phyloP scores from a whole-genome alignment of 1,284 basidiomycete genomes.

The Peniophora sp. region DNA sequence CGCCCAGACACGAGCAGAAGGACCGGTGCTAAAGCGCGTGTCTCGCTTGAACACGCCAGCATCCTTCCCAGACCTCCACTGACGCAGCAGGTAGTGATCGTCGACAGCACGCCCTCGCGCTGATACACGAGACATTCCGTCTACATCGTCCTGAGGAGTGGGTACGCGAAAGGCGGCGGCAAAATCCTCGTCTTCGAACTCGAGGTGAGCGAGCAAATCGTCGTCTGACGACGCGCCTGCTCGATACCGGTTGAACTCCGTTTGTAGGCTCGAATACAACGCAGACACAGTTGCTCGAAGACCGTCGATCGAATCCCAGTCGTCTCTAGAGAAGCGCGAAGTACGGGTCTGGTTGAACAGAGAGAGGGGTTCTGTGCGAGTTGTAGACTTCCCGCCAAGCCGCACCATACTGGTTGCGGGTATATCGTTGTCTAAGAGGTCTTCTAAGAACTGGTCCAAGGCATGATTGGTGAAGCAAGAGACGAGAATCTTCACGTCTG shows the following conservation, averaged over 20 bases:
- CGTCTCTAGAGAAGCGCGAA: background rate
- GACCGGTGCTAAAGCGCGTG: conserved; percentile 15
- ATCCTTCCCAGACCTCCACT: conserved; percentile 35
- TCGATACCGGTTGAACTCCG: background rate
- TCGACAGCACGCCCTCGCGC: conserved; percentile 26
- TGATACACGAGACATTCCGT: conserved; percentile 36
- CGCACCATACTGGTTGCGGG: conserved; percentile 37
- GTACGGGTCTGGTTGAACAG: conserved; percentile 27
- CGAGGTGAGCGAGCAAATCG: conserved; percentile 9
- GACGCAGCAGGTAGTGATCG: conserved; percentile 33
- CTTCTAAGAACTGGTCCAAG: conserved; percentile 54
- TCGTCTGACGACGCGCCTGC: background rate
- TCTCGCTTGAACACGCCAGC: conserved; percentile 32
- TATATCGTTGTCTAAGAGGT: conserved; percentile 51
- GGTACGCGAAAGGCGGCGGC: conserved; percentile 44
- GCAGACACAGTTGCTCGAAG: background rate
- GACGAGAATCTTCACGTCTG: conserved; percentile 42
- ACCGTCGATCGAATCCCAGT: background rate
- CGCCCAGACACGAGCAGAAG: conserved; percentile 31
- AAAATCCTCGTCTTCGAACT: conserved; percentile 21
- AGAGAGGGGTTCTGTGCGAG: conserved; percentile 32
- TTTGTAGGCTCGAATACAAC: background rate
- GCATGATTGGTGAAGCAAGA: conserved; percentile 66
- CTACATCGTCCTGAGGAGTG: conserved; percentile 9
- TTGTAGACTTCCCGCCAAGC: conserved; percentile 46